Percentiles rank a stretch among this genome's conserved stretches.
Evolutionary conservation across 345 rosid genomes (phyloP).

Genomic region (Syzygium oleosum): DNA sequence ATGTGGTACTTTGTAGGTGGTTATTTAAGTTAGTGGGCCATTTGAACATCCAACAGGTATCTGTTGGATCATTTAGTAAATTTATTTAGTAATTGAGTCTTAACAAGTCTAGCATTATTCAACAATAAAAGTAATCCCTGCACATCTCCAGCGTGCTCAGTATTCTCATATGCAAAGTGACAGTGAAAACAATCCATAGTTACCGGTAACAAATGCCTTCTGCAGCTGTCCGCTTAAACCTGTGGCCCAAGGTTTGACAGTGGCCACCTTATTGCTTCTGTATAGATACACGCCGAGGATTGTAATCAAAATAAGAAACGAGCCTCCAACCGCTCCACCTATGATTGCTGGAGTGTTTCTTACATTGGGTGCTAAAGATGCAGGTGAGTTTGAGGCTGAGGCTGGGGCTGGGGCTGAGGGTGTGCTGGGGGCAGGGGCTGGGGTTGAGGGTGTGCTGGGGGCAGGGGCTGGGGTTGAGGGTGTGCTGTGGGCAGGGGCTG

Average conservation of each 20-base stretch:
- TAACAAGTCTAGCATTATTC: background rate
- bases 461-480: background rate
- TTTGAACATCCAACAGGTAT: background rate
- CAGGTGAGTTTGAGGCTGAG: accelerated
- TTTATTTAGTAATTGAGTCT: background rate
- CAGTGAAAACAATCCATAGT: background rate
- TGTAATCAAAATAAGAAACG: conserved; percentile 23
- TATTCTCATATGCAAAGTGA: background rate
- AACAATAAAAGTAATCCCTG: background rate
- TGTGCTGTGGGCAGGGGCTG: conserved; percentile 1
- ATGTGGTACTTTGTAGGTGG: background rate
- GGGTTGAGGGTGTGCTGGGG: background rate
- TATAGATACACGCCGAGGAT: conserved; percentile 20
- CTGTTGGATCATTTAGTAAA: background rate
- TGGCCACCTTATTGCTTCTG: conserved; percentile 34
- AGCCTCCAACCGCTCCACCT: conserved; percentile 27
- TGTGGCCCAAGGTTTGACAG: conserved; percentile 92
- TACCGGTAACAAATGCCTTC: conserved; percentile 81
- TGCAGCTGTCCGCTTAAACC: conserved; percentile 94
- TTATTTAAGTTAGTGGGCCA: background rate
- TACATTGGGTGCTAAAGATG: background rate
- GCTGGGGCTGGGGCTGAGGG: background rate
- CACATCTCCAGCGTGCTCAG: background rate
- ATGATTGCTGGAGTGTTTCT: conserved; percentile 5
- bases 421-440: background rate